These are phyloP conservation scores for Serendipita vermifera DNA, from an alignment of 768 basidiomycete species.

Conservation along the genomic window DNA sequence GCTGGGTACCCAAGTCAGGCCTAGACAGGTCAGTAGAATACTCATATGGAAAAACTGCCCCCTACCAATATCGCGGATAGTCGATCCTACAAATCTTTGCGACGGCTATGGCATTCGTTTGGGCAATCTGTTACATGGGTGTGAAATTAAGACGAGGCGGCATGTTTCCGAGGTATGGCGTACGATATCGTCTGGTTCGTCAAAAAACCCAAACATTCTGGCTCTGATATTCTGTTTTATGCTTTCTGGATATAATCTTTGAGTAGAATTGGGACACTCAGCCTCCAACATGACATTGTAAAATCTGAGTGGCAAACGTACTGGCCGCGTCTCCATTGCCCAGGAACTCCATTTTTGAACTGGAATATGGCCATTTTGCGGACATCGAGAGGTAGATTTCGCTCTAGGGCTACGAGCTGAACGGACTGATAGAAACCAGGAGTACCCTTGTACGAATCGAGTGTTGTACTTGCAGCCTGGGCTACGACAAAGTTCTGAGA, in stretches of 20 bases:
- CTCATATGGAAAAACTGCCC: constrained; percentile 15
- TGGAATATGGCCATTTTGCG: constrained; percentile 78
- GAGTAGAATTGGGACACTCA: constrained; percentile 7
- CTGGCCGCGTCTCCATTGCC: constrained; percentile 72
- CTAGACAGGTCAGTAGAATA: constrained; percentile 27
- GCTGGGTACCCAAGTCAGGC: constrained; percentile 43
- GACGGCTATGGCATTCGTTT: constrained; percentile 62
- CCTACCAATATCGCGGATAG: constrained; percentile 60
- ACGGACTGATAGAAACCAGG: constrained; percentile 60
- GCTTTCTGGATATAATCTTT: constrained; percentile 58
- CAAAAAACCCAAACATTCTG: constrained; percentile 51
- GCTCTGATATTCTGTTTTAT: constrained; percentile 51
- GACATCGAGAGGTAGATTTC: constrained; percentile 43
- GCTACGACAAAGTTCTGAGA: constrained; percentile 51
- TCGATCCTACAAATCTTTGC: constrained; percentile 68
- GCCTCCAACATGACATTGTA: neutral
- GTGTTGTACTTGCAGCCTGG: constrained; percentile 40
- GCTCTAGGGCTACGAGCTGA: constrained; percentile 57
- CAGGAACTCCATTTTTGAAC: constrained; percentile 67
- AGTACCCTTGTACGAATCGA: constrained; percentile 55
- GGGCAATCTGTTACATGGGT: constrained; percentile 49
- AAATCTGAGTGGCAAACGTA: constrained; percentile 24
- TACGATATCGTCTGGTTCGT: constrained; percentile 69
- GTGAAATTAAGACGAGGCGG: neutral
- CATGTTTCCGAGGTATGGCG: constrained; percentile 15